Conservation (phyloP, 345 rosid genomes). For the Rhizophora mangle region DNA sequence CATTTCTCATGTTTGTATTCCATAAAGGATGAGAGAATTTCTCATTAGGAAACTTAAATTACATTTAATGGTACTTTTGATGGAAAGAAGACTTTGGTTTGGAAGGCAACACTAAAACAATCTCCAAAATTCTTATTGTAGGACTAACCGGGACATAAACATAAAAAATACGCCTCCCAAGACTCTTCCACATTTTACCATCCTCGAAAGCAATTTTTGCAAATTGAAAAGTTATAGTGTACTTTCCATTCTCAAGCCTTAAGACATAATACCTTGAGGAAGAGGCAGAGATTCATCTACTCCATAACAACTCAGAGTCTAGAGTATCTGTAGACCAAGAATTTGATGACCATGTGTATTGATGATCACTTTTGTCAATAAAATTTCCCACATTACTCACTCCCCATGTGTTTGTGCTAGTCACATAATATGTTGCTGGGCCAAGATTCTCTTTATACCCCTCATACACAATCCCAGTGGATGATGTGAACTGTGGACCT, state of each 20-base stretch:
- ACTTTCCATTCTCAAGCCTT: slow-evolving; percentile 82
- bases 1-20: too few species aligned
- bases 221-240: slow-evolving; percentile 49
- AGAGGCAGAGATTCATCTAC: slow-evolving; percentile 63
- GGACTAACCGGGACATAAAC: slow-evolving; percentile 47
- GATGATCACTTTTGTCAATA: slow-evolving; percentile 31
- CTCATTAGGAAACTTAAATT: too few species aligned
- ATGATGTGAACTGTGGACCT: slow-evolving; percentile 50
- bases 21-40: too few species aligned
- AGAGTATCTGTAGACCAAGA: slow-evolving; percentile 37
- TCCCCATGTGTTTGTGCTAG: slow-evolving; percentile 40
- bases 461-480: slow-evolving; percentile 38
- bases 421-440: slow-evolving; percentile 52
- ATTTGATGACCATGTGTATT: slow-evolving; percentile 25
- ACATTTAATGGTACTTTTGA: background rate
- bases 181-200: slow-evolving; percentile 35
- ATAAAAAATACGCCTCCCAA: slow-evolving; percentile 51
- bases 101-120: background rate
- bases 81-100: background rate
- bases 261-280: slow-evolving; percentile 72
- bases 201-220: slow-evolving; percentile 32
- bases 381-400: slow-evolving; percentile 48
- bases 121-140: background rate
- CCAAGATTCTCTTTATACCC: slow-evolving; percentile 49
- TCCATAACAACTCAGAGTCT: slow-evolving; percentile 40